Conservation (phyloP, 495 filamentous ascomycete species). For the Friedmanniomyces simplex region DNA sequence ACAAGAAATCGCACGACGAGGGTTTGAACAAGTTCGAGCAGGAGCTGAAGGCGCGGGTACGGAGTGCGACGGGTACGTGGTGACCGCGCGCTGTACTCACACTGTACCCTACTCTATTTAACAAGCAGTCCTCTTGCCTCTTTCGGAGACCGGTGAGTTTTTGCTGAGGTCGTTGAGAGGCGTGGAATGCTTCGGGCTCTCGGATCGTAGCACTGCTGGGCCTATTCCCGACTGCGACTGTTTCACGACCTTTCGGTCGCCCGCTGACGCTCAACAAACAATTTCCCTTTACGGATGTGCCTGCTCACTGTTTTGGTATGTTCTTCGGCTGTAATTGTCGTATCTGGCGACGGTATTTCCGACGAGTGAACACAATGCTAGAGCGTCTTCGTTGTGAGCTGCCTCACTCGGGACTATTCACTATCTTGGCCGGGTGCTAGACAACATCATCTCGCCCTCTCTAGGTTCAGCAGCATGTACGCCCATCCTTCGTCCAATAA, state of each 20-base stretch:
- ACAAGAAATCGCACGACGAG: slow-evolving; percentile 13
- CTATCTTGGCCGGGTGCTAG: neutral
- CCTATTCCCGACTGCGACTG: neutral
- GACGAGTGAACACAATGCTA: neutral
- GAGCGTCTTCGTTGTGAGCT: neutral
- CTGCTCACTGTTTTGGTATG: neutral
- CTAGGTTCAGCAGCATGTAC: too few species aligned
- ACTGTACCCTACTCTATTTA: neutral
- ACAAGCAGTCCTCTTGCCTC: neutral
- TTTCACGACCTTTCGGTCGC: neutral
- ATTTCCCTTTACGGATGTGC: too few species aligned
- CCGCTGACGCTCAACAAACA: neutral
- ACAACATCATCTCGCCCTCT: neutral
- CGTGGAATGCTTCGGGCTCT: neutral
- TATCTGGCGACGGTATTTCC: neutral
- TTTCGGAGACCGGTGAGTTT: too few species aligned
- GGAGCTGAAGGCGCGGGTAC: slow-evolving; percentile 16
- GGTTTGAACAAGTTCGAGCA: slow-evolving; percentile 13
- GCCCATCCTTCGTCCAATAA: too few species aligned
- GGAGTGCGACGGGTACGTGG: slow-evolving; percentile 19
- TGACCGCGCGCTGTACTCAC: neutral
- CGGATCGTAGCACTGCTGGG: neutral
- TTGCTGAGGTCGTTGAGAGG: too few species aligned
- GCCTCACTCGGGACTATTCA: neutral
- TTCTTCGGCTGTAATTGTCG: neutral